Conservation (phyloP, 805 yeast species). For the Millerozyma acaciae region DNA sequence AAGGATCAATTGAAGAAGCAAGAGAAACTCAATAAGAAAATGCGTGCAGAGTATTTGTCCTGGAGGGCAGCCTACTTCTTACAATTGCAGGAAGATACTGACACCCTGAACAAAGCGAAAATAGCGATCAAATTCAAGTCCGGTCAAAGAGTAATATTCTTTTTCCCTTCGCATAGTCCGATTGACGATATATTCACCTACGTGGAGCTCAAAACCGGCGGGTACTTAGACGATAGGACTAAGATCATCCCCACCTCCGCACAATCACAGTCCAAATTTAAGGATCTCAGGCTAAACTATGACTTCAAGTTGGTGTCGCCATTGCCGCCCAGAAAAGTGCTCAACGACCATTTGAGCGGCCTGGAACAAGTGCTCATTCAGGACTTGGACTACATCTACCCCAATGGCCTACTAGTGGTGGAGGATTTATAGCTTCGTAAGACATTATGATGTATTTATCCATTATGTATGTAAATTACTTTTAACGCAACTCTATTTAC, state of each 20-base stretch:
- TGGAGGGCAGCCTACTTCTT: slow-evolving; percentile 24
- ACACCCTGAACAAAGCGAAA: slow-evolving; percentile 40
- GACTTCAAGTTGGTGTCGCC: slow-evolving; percentile 33
- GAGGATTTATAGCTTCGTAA: slow-evolving; percentile 33
- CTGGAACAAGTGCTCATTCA: slow-evolving; percentile 43
- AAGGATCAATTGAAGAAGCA: slow-evolving; percentile 56
- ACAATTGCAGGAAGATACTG: slow-evolving; percentile 8
- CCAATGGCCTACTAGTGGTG: slow-evolving; percentile 54
- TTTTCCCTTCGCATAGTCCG: slow-evolving; percentile 26
- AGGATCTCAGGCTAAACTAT: slow-evolving; percentile 21
- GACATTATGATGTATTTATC: slow-evolving; percentile 2
- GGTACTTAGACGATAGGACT: slow-evolving; percentile 30
- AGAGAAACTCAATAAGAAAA: slow-evolving; percentile 20
- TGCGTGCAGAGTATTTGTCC: slow-evolving; percentile 36
- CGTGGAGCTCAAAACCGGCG: slow-evolving; percentile 35
- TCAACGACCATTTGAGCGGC: slow-evolving; percentile 24
- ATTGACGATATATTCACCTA: slow-evolving; percentile 32
- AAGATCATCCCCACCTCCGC: slow-evolving; percentile 15
- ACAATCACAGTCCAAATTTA: slow-evolving; percentile 22
- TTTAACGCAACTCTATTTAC: slow-evolving; percentile 19
- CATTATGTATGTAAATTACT: background rate
- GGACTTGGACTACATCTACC: slow-evolving; percentile 53
- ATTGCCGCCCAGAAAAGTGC: slow-evolving; percentile 32
- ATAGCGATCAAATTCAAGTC: slow-evolving; percentile 65
- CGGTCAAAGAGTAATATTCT: slow-evolving; percentile 52